Conservation (phyloP, 2,329 filamentous ascomycete genomes). For the Hymenoscyphus fraxineus region DNA sequence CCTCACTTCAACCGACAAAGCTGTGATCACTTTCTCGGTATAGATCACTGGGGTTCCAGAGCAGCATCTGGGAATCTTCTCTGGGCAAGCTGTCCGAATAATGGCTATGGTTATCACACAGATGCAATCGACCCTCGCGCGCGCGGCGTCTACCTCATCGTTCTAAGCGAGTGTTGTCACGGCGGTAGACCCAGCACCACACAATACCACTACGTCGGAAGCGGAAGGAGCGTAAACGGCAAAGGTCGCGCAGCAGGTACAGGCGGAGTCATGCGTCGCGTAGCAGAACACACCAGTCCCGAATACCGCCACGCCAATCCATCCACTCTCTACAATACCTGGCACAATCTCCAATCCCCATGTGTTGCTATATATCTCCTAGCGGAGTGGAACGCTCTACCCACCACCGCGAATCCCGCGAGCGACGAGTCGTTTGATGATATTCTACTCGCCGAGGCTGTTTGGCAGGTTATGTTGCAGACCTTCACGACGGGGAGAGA, state of each 20-base stretch:
- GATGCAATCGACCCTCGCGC: not conserved
- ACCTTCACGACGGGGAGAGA: not conserved
- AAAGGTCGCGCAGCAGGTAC: not conserved
- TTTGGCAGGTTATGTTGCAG: not conserved
- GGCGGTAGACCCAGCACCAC: not conserved
- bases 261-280: slow-evolving; percentile 5
- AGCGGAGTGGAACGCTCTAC: not conserved
- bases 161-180: not conserved
- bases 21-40: not conserved
- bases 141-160: not conserved
- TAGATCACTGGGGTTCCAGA: not conserved
- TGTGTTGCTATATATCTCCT: not conserved
- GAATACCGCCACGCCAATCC: not conserved
- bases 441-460: slow-evolving; percentile 2
- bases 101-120: not conserved
- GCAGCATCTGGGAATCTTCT: not conserved
- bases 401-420: not conserved
- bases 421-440: slow-evolving; percentile 2
- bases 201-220: not conserved
- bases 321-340: not conserved
- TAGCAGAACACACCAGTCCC: not conserved
- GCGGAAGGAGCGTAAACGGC: not conserved
- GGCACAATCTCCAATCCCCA: not conserved
- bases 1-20: not conserved
- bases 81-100: not conserved